Evolutionary conservation across 148 eudicot genomes (phyloP).

Genomic region (Pouteria glomerata): DNA sequence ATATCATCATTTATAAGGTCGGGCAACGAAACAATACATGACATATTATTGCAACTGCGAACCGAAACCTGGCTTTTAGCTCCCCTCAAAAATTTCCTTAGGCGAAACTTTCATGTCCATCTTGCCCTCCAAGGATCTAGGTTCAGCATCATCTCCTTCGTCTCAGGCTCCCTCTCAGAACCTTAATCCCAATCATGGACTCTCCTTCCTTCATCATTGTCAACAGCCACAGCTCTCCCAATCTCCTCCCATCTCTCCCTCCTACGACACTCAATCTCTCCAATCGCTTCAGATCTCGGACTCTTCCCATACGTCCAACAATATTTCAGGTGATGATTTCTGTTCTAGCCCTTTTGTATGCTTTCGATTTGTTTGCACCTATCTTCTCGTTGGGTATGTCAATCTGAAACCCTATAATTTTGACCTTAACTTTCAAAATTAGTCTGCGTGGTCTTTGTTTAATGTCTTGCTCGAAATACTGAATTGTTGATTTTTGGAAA

Average conservation of each 20-base stretch:
- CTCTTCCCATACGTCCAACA: constrained; percentile 20
- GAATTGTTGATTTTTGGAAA: neutral
- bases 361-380: neutral
- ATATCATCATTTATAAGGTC: too few species aligned
- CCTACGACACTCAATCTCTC: constrained; percentile 11
- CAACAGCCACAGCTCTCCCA: constrained; percentile 5
- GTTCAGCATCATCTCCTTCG: constrained; percentile 49
- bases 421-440: neutral
- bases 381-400: neutral
- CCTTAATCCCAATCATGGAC: constrained; percentile 59
- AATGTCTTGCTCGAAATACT: neutral
- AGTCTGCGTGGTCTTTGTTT: neutral
- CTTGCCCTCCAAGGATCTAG: constrained; percentile 70
- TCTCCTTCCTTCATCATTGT: constrained; percentile 8
- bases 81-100: neutral
- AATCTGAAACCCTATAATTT: constrained; percentile 10
- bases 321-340: constrained; percentile 23
- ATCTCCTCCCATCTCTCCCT: constrained; percentile 13
- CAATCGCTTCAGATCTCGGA: constrained; percentile 32
- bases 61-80: neutral
- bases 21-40: too few species aligned
- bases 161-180: constrained; percentile 31
- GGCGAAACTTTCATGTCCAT: constrained; percentile 82
- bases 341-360: neutral
- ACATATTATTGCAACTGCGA: too few species aligned